A percentile compares a stretch with the other conserved stretches of the same genome.
Conservation (phyloP, 2,329 filamentous ascomycete genomes). For the Penicillium sp. region DNA sequence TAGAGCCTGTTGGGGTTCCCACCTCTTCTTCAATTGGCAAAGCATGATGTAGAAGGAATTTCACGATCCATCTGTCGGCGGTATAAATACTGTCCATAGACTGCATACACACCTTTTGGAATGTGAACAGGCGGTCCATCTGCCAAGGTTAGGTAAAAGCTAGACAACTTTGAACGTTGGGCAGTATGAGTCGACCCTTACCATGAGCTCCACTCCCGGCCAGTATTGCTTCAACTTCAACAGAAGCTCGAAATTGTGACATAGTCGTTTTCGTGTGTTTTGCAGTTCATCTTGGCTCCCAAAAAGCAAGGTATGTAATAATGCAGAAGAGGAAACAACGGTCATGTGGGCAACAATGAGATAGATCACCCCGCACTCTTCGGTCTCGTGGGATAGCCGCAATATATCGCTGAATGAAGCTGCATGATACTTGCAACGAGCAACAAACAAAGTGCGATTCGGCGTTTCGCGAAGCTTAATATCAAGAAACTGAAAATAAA, state of each 20-base stretch:
- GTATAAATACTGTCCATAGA: conserved; percentile 21
- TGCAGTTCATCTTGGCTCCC: conserved; percentile 21
- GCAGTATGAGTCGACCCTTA: not conserved
- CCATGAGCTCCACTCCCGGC: conserved; percentile 14
- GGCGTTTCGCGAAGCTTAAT: conserved; percentile 10
- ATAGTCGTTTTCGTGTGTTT: conserved; percentile 2
- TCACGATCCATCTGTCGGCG: conserved; percentile 23
- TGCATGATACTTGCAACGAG: conserved; percentile 16
- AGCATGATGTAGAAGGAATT: conserved; percentile 24
- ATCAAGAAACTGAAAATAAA: conserved; percentile 44
- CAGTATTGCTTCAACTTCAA: conserved; percentile 16
- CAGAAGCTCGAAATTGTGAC: conserved; percentile 12
- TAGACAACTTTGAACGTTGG: not conserved
- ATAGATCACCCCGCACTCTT: conserved; percentile 34
- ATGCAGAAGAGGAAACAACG: conserved; percentile 38
- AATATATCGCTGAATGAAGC: conserved; percentile 8
- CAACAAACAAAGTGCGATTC: conserved; percentile 5
- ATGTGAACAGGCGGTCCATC: conserved; percentile 19
- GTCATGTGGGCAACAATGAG: conserved; percentile 39
- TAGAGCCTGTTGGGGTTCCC: conserved; percentile 5
- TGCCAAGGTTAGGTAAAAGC: not conserved
- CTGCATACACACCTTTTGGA: conserved; percentile 21
- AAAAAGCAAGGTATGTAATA: conserved; percentile 37
- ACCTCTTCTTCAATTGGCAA: conserved; percentile 17
- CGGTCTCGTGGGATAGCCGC: conserved; percentile 6